These are phyloP conservation scores for Blastocystis hominis DNA, from an alignment of 352 stramenopile species.

Conservation along the genomic window DNA sequence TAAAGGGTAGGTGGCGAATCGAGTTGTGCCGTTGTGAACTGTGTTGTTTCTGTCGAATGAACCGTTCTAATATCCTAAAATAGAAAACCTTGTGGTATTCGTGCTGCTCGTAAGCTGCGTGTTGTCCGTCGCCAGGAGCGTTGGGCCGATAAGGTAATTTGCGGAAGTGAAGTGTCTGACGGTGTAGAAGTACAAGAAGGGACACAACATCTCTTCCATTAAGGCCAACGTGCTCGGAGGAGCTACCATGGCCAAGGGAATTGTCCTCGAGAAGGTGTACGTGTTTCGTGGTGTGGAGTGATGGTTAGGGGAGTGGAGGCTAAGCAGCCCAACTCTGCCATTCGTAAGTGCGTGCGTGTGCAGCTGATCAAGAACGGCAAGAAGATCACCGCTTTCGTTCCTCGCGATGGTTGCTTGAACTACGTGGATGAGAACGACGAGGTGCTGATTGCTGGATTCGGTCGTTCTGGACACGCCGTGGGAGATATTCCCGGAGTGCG, in stretches of 20 bases:
- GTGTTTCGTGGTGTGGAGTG: slow-evolving; percentile 59
- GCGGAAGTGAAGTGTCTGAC: not conserved
- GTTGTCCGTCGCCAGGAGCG: slow-evolving; percentile 90
- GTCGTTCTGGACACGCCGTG: slow-evolving; percentile 94
- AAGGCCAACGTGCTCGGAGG: slow-evolving; percentile 99
- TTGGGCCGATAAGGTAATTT: slow-evolving; percentile 82
- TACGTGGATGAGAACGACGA: slow-evolving; percentile 98
- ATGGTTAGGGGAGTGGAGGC: slow-evolving; percentile 89
- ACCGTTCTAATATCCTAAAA: not conserved
- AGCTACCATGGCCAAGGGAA: slow-evolving; percentile 99
- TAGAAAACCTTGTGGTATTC: slow-evolving; percentile 94
- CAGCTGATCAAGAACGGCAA: slow-evolving; percentile 99
- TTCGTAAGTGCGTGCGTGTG: slow-evolving; percentile 98
- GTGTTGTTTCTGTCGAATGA: not conserved
- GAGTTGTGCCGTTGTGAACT: not conserved
- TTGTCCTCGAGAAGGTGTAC: slow-evolving; percentile 99
- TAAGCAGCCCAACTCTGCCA: slow-evolving; percentile 99
- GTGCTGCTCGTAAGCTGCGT: slow-evolving; percentile 96
- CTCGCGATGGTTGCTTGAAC: slow-evolving; percentile 99
- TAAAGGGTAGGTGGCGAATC: slow-evolving; percentile 29
- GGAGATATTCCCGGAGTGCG: slow-evolving; percentile 99
- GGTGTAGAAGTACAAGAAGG: slow-evolving; percentile 90
- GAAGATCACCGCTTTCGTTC: slow-evolving; percentile 99
- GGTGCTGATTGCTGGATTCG: slow-evolving; percentile 98
- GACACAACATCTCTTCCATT: slow-evolving; percentile 95